Base-by-base conservation (phyloP, 1,284 basidiomycete species). In the Ceratobasidium sp. region DNA sequence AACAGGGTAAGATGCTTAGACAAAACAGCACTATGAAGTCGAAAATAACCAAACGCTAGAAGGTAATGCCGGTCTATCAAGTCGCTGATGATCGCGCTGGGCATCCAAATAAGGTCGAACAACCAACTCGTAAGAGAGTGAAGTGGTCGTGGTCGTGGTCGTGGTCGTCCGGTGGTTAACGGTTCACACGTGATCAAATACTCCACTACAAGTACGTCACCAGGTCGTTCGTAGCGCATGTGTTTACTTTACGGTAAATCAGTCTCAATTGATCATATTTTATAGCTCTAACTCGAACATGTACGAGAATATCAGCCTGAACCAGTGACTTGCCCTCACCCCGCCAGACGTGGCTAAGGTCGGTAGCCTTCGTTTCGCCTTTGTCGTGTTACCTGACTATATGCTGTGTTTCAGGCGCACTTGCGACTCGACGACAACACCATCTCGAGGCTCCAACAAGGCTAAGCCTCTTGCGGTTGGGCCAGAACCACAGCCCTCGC, bases 241-340 rank as follows among this genome's bases (percentile, higher is more conserved):
- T 76, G 85, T 90, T 62, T 88, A 89, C n/a, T 84, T 86, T n/a
- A 84, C 86, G 0, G 87, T 86, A 80, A 89, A 87, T 2, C 90
- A 92, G n/a, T n/a, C 79, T 92, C 89, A 90, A 0, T 80, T 92
- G 41, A 84, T 83, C 75, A 91, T 86, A 82, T 84, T 92, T 51
- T 90, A 92, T 79, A 89, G 92, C 66, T 91, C 90, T 82, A 88
- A 88, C 74, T 84, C 89, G 0, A 83, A 87, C 86, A 81, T 62
- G 82, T 78, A 73, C 33, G 77, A 90, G 78, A 90, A 92, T 79
- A 84, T 92, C 77, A 91, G 89, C 78, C 82, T 91, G 74, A 86
- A 59, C 50, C 79, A 79, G 86, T 92, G 90, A 90, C 84, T 92
- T 22, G 90, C 90, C 0, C 82, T 91, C 75, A 89, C 88, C 1